Evolutionary conservation across 257 asterid genomes (phyloP), one percentile per base, ranked within the genome.

Genomic region (Schizonepeta tenuifolia): DNA sequence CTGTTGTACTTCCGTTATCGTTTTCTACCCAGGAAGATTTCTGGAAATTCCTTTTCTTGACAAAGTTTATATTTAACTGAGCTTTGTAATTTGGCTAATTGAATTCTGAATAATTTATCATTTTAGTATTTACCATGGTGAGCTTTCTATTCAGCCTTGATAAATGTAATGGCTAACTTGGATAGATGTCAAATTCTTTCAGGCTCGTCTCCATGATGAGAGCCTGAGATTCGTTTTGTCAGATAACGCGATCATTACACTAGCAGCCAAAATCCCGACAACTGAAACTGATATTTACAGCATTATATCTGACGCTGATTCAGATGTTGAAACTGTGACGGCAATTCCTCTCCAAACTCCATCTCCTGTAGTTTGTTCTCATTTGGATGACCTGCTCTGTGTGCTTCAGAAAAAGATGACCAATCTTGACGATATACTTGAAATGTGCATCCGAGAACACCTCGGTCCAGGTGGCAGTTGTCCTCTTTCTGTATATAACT

Each of bases 181-280:
- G 55, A 59, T 60, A 46, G 49, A 28, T 82, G 74, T 60, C 65
- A 54, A 67, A 69, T 80, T 66, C 70, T 83, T 81, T 77, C 87
- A 91, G 99, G 97, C 99, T 47, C 99, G 98, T 75, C 77, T 94
- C 67, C 99, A 94, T 81, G 99, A 94, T 81, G 99, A 94, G 84
- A 87, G 96, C 83, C 78, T 91, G 85, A 89, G 90, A 83, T 91
- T 83, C 70, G 89, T 88, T 66, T 81, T 94, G 75, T 91, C 97
- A n/a, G 99, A 94, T 78, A 88, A 83, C 62, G 96, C 95, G 7
- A 84, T 94, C 78, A 63, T 80, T 67, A 79, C 88, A 40, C 86
- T 94, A 64, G 99, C 97, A 36, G 77, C 86, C 68, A 79, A 81
- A 79, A 70, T 65, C 54, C 95, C 99, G 54, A 78, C 79, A 62